phyloP scores from a whole-genome alignment of 2,329 filamentous ascomycete species.

The Hawksworthiomyces lignivorus region DNA sequence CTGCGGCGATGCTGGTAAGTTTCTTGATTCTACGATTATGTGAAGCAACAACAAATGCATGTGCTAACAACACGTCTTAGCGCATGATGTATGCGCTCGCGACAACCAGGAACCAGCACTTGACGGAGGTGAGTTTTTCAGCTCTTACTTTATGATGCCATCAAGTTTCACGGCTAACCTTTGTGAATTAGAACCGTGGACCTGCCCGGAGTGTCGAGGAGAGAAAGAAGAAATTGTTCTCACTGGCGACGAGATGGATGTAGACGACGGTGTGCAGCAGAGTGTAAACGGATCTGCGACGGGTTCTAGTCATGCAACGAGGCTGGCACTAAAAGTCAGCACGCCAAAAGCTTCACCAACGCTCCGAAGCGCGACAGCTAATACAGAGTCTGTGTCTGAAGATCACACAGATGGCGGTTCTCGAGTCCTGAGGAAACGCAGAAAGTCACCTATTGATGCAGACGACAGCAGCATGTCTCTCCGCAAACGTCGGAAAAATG shows the following conservation, averaged over 20 bases:
- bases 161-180: background rate
- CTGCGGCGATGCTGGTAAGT: slow-evolving; percentile 79
- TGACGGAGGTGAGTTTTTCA: slow-evolving; percentile 61
- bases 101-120: slow-evolving; percentile 55
- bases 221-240: slow-evolving; percentile 23
- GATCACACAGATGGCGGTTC: slow-evolving; percentile 66
- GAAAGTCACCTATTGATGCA: slow-evolving; percentile 63
- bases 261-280: slow-evolving; percentile 16
- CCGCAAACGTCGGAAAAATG: slow-evolving; percentile 47
- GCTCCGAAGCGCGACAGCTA: slow-evolving; percentile 52
- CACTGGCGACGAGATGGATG: slow-evolving; percentile 16
- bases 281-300: slow-evolving; percentile 28
- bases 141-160: no score
- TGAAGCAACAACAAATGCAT: slow-evolving; percentile 14
- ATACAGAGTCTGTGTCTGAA: slow-evolving; percentile 64
- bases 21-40: no score
- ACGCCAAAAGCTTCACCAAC: slow-evolving; percentile 63
- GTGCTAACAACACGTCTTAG: slow-evolving; percentile 45
- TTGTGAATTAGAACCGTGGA: slow-evolving; percentile 33
- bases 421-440: slow-evolving; percentile 73
- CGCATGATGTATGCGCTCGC: slow-evolving; percentile 84
- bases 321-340: slow-evolving; percentile 44
- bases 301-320: background rate
- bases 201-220: slow-evolving; percentile 40
- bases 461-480: slow-evolving; percentile 46